Percentiles rank a stretch among this genome's conserved stretches.
phyloP scores from a whole-genome alignment of 371 early-diverging fungal genomes.

The Syncephalis fuscata region DNA sequence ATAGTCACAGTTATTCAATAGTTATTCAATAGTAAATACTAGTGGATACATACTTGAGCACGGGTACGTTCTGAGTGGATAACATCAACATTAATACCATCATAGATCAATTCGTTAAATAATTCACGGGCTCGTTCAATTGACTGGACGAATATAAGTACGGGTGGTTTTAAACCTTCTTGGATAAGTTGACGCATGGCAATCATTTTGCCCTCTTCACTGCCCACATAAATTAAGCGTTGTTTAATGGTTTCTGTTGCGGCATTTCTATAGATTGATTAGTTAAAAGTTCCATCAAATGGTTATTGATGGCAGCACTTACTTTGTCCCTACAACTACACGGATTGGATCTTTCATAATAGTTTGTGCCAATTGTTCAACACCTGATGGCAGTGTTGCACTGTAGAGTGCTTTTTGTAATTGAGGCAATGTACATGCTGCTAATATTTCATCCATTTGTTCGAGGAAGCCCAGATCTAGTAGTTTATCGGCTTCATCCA shows the following conservation, averaged over 20 bases:
- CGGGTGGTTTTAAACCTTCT: conserved; percentile 74
- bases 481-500: conserved; percentile 92
- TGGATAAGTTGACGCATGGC: conserved; percentile 80
- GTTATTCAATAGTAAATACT: not conserved
- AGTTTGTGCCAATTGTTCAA: conserved; percentile 77
- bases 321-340: conserved; percentile 78
- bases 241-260: conserved; percentile 87
- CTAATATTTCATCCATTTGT: conserved; percentile 76
- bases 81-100: conserved; percentile 92
- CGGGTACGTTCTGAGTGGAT: conserved; percentile 88
- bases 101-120: conserved; percentile 88
- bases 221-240: conserved; percentile 78
- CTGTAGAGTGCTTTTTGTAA: conserved; percentile 83
- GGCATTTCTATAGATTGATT: conserved; percentile 41
- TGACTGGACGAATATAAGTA: conserved; percentile 88
- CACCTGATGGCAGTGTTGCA: conserved; percentile 83
- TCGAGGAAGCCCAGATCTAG: conserved; percentile 84
- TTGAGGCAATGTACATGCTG: conserved; percentile 55
- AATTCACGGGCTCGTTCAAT: conserved; percentile 91
- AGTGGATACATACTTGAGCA: conserved; percentile 29
- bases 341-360: conserved; percentile 82
- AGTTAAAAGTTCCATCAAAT: not conserved
- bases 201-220: conserved; percentile 84
- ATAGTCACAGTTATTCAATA: conserved; percentile 3
- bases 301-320: conserved; percentile 9